Evolutionary conservation across 768 basidiomycete genomes (phyloP), one percentile per base, ranked within the genome.

Genomic region (Naganishia antarctica): DNA sequence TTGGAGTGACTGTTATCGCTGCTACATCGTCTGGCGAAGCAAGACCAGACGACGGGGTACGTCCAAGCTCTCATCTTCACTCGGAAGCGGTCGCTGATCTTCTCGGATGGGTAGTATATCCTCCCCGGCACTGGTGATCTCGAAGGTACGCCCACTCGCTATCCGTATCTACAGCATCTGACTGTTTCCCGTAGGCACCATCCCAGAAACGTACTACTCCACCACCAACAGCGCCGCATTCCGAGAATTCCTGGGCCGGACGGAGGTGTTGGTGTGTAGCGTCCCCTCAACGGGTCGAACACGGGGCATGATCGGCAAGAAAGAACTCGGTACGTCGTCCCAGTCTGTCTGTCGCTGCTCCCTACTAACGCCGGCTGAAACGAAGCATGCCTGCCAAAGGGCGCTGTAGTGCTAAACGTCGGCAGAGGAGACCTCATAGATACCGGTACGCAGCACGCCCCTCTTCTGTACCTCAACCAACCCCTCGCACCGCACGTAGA

Each of bases 351-450:
- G 21, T 34, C n/a, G 31, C 16, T 21, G 43, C 45, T 34, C 18
- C 26, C 6, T 4, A 25, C 15, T 21, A 15, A n/a, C 29, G 28
- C 16, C 31, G 9, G 46, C 50, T 64, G 26, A 45, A 29, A 0
- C 16, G 28, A 44, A 68, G 46, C 49, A 13, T 43, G 65, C 41
- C 64, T 79, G 48, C 74, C 74, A n/a, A 66, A 76, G 21, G 71
- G 70, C 21, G 71, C 72, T 1, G 66, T 78, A 26, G 76, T 79
- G 37, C 66, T 79, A 47, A 80, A 80, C 63, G 75, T 79, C 28
- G 79, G 79, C 0, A 63, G 79, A 44, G 79, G 79, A 7, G 72
- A 74, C 53, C 70, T 78, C 18, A 70, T 76, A 25, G 68, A 73
- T 34, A 73, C 76, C 13, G 73, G 76, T 76, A 32, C 64, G 70